Conservation (phyloP, 305 asterid genomes). For the Fraxinus xanthoxyloides region DNA sequence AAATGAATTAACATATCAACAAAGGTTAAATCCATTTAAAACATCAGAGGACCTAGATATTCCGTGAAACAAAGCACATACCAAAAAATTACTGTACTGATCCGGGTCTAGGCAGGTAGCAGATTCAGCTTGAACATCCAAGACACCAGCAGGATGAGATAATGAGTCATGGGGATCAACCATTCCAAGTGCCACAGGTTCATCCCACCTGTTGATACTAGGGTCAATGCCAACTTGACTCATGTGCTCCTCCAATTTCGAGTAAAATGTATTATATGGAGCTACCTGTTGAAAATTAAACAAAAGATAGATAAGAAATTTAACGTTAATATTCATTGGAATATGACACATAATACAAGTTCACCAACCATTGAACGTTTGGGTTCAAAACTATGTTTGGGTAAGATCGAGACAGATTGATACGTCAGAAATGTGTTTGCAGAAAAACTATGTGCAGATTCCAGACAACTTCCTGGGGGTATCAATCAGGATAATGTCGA, state of each 20-base stretch:
- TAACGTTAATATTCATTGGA: neutral
- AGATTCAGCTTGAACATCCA: conserved; percentile 88
- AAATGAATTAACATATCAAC: neutral
- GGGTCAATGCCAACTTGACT: conserved; percentile 77
- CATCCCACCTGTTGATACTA: conserved; percentile 79
- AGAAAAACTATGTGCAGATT: neutral
- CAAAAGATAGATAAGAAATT: conserved; percentile 13
- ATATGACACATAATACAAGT: neutral
- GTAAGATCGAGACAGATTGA: neutral
- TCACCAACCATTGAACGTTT: neutral
- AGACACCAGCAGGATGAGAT: conserved; percentile 95
- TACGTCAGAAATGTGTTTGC: neutral
- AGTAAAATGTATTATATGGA: conserved; percentile 81
- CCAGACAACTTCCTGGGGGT: neutral
- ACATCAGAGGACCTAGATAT: conserved; percentile 1
- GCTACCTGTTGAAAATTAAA: conserved; percentile 63
- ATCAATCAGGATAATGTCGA: neutral
- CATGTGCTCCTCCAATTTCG: conserved; percentile 82
- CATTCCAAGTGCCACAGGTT: conserved; percentile 77
- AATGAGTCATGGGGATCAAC: conserved; percentile 95
- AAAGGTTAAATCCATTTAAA: neutral
- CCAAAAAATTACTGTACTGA: conserved; percentile 79
- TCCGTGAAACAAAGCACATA: conserved; percentile 27
- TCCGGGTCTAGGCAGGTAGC: conserved; percentile 84
- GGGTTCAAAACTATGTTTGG: neutral